Conservation (phyloP, 2,329 filamentous ascomycete species). For the Colletotrichum karsti region DNA sequence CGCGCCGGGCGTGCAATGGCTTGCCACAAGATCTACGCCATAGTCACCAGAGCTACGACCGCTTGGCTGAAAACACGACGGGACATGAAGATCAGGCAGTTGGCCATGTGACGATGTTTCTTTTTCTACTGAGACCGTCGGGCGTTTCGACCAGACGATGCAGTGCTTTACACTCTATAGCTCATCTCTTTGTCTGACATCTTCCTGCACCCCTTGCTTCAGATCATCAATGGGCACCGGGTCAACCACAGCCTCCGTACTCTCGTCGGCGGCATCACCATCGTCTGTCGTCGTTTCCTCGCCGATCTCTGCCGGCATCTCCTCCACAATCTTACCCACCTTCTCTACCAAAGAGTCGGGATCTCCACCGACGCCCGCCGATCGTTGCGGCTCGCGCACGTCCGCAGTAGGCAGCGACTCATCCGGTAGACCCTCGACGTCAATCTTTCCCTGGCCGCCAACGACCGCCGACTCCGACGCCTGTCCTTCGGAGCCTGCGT, state of each 20-base stretch:
- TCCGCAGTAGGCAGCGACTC: constrained; percentile 58
- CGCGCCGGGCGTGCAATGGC: neutral
- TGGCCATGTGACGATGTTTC: constrained; percentile 15
- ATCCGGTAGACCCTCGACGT: constrained; percentile 45
- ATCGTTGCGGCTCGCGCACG: constrained; percentile 43
- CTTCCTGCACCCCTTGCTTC: constrained; percentile 26
- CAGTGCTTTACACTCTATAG: neutral
- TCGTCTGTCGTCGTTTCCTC: constrained; percentile 4
- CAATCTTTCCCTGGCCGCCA: constrained; percentile 37
- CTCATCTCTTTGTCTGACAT: constrained; percentile 23
- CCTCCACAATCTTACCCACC: constrained; percentile 61
- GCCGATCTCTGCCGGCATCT: constrained; percentile 28
- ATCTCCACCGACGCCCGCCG: constrained; percentile 34
- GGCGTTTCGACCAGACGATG: neutral
- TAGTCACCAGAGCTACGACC: neutral
- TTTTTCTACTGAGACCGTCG: constrained; percentile 5
- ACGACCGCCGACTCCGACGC: constrained; percentile 32
- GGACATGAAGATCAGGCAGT: neutral
- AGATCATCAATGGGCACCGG: constrained; percentile 33
- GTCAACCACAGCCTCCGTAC: constrained; percentile 27
- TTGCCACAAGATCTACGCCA: neutral
- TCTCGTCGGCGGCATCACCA: constrained; percentile 16
- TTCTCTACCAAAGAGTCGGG: constrained; percentile 57
- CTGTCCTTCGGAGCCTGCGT: constrained; percentile 30
- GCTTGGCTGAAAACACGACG: neutral